Evolutionary conservation across 768 basidiomycete species (phyloP), one percentile per base, ranked within the genome.

Genomic region (Naganishia kalamii): DNA sequence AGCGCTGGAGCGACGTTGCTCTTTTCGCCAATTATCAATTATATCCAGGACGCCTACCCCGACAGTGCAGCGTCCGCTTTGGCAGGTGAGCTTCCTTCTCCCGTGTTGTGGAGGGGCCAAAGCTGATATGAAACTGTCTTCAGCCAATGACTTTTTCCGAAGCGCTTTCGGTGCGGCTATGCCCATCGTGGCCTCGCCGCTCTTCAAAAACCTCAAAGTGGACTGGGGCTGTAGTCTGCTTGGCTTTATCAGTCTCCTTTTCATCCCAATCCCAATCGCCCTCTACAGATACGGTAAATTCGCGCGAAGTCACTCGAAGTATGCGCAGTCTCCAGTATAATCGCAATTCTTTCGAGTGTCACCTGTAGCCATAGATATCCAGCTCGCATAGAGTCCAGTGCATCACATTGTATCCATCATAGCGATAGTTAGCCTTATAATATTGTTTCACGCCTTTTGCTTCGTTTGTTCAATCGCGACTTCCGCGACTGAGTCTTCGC

Each of bases 11-110:
- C 68, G 3, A 70, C 69, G 12, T 68, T 66, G 65, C 66, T 69
- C 66, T 76, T 74, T 69, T 67, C 68, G 62, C 59, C 68, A 25
- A 68, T 70, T 62, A 41, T 73, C 54, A 70, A 66, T 15, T 73
- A 73, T 57, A 43, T 75, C 25, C 67, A 67, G 13, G 67, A 70
- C 60, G 62, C 68, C 30, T 79, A 77, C 69, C 70, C 69, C 8
- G 46, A 70, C 23, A 76, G 78, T 62, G 76, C 78, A 3, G 80
- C 79, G 0, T 72, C 71, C 0, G 71, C 77, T 8, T 67, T 80
- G 3, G 80, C 79, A 1, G 23, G 23, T 27, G 6, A 41, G 54
- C 35, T 30, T 35, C 27, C n/a, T 11, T 37, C 52, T 8, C 33
- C 23, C 37, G 13, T 37, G 7, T 2, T 27, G 10, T 49, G 19